Evolutionary conservation across 2,329 filamentous ascomycete genomes (phyloP).

Genomic region (Alternaria sp.): DNA sequence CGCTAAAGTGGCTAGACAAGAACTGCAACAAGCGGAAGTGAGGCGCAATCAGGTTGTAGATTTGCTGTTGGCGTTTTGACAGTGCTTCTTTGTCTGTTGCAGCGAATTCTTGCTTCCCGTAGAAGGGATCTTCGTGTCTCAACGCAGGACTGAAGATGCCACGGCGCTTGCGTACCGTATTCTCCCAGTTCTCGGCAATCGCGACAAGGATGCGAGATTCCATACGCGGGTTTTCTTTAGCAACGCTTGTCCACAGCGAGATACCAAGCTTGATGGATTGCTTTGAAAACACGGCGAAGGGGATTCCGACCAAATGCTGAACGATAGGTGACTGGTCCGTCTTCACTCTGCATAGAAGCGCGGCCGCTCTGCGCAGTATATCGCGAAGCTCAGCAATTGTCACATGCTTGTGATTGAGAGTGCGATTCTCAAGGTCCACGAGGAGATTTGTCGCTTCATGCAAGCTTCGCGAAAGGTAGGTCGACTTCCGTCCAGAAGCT

Average conservation of each 20-base stretch:
- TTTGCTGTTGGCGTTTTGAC: constrained; percentile 76
- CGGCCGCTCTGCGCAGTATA: constrained; percentile 83
- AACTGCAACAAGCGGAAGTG: constrained; percentile 88
- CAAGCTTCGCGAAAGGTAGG: constrained; percentile 54
- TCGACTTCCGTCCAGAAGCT: constrained; percentile 23
- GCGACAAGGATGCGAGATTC: constrained; percentile 86
- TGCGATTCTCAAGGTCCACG: constrained; percentile 74
- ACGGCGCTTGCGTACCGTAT: constrained; percentile 76
- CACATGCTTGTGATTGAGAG: constrained; percentile 73
- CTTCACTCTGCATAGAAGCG: constrained; percentile 80
- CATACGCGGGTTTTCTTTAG: constrained; percentile 91
- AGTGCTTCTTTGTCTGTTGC: constrained; percentile 83
- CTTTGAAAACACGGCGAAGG: constrained; percentile 91
- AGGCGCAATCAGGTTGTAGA: constrained; percentile 84
- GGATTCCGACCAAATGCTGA: constrained; percentile 88
- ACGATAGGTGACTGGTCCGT: constrained; percentile 80
- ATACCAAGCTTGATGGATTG: constrained; percentile 95
- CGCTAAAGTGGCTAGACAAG: constrained; percentile 92
- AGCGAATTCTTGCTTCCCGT: constrained; percentile 88
- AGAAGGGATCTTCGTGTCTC: constrained; percentile 84
- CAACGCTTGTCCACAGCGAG: constrained; percentile 94
- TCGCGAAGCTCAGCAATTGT: constrained; percentile 79
- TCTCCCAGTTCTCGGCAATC: constrained; percentile 90
- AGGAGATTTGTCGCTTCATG: constrained; percentile 67
- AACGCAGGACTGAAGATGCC: constrained; percentile 82